Base-by-base conservation (phyloP, 106 monocot genomes). In the Allium fistulosum region DNA sequence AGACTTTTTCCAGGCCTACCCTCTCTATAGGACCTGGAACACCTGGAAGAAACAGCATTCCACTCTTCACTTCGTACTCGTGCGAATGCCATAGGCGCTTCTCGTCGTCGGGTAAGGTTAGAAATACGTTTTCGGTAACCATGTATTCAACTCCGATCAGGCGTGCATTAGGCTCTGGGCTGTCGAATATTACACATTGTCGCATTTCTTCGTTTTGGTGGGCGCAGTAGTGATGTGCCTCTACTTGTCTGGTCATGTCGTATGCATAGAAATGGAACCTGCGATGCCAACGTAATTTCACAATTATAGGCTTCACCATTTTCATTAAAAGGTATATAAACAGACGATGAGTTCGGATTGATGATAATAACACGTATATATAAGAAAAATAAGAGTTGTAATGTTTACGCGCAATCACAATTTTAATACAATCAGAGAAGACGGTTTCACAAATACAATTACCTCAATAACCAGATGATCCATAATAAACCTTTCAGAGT, bases 131-230 rank as follows among this genome's bases (percentile, higher is more conserved):
- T 61, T 90, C 84, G 14, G 71, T 26, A 18, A 94, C 61, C 17
- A 94, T 51, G 82, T 94, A 94, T 80, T 94, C 94, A n/a, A 94
- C 80, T 58, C 94, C 90, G 74, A 90, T 94, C n/a, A 94, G 84
- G 4, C 74, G 77, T 10, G 84, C 87, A 48, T 53, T 72, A 49
- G 82, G 60, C 9, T 75, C 85, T 1, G 85, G 82, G 26, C 77
- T 55, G 72, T 94, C 94, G 74, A 71, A 90, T 84, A 94, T 83
- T 63, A 94, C 77, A 69, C 94, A 94, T 75, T 94, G 94, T n/a
- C 83, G 80, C 77, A 91, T 63, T 47, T 94, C 90, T 66, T 91
- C 94, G 77, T 85, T 94, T 27, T 74, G 82, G 82, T 94, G 94
- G 46, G 85, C 57, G 73, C 94, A 94, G 81, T 83, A 94, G 81